A percentile compares a stretch with the other conserved stretches of the same genome.
These are phyloP conservation scores for Sideroxylon spinosum DNA, from an alignment of 179 eudicot genomes.

Conservation along the genomic window DNA sequence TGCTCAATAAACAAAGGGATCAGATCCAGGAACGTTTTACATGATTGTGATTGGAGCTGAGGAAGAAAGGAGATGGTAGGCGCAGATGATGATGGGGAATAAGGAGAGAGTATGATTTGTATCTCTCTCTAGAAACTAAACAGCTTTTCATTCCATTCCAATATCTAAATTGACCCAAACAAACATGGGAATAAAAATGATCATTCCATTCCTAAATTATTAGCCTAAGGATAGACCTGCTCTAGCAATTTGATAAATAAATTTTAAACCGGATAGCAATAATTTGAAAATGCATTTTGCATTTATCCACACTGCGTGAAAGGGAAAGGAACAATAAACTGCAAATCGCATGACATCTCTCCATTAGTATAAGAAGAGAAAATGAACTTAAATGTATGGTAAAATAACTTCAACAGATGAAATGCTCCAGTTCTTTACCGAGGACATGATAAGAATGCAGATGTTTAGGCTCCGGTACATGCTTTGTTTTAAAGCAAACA, in stretches of 20 bases:
- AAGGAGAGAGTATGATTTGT: too few relatives aligned
- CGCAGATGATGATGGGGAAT: too few relatives aligned
- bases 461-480: slow-evolving; percentile 18
- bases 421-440: slow-evolving; percentile 22
- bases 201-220: too few relatives aligned
- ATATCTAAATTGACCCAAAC: too few relatives aligned
- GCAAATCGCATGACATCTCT: not conserved
- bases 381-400: not conserved
- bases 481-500: slow-evolving; percentile 27
- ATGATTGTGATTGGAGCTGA: too few relatives aligned
- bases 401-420: not conserved
- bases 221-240: not conserved
- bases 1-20: too few relatives aligned
- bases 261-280: not conserved
- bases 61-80: too few relatives aligned
- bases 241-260: not conserved
- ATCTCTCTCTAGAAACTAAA: too few relatives aligned
- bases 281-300: slow-evolving; percentile 5
- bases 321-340: not conserved
- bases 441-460: slow-evolving; percentile 13
- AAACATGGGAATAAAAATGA: too few relatives aligned
- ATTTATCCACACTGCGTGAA: not conserved
- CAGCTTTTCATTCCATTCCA: too few relatives aligned
- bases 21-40: too few relatives aligned
- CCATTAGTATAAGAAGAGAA: not conserved